Evolutionary conservation across 2,329 filamentous ascomycete genomes (phyloP), one percentile per base, ranked within the genome.

Genomic region (Colletotrichum eleusines): DNA sequence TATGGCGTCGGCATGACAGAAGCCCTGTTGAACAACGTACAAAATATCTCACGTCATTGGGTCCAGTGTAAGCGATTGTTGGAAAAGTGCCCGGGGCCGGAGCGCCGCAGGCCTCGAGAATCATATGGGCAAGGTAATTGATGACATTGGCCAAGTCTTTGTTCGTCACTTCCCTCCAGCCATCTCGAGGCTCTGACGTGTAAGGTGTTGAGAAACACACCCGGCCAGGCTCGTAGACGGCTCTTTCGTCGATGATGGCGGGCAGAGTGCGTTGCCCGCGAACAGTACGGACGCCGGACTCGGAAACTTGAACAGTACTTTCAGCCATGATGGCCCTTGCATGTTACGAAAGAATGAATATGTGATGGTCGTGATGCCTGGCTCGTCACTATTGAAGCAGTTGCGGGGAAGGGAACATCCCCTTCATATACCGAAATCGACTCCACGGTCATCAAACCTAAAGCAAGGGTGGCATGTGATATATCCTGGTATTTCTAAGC

Each of bases 1-100:
- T 20, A 16, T 1, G n/a, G 11, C 18, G 3, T 31, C 4, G 3
- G 2, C 2, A 1, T 1, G 2, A 7, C 3, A 3, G 11, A 23
- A 1, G 3, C 3, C 2, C 42, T 42, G 1, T 68, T 44, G 1
- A 8, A 20, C n/a, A 16, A 53, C 64, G 28, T 26, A 71, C 68
- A 8, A 76, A 73, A 46, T 83, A 82, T 46, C 83, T 74, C 4
- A 82, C 55, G 73, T 84, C 83, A 59, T 80, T 82, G 0, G 81
- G 82, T 0, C 84, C 84, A 48, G 86, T 80, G 74, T 85, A 87
- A 2, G 82, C 81, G 31, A 86, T 77, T 0, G 82, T 84, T 1
- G 80, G 81, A 58, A 79, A 74, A 1, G 74, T 63, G 63, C 75
- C 67, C 68, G 75, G 76, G 0, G 74, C 74, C 1, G 76, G 76